Conservation (phyloP, 1,284 basidiomycete species). For the Cerioporus squamosus region DNA sequence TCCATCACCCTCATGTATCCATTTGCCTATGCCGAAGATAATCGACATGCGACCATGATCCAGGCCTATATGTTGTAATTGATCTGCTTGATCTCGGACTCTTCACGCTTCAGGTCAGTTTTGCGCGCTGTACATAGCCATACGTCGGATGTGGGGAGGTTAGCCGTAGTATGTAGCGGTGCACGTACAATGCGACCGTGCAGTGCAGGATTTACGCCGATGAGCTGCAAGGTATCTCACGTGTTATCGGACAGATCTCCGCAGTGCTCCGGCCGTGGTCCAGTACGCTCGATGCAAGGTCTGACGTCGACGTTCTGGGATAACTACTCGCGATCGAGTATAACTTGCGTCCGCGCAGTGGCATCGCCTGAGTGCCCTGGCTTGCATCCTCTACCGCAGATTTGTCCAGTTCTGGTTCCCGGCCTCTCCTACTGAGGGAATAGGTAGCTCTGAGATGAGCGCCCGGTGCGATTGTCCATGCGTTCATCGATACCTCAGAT, state of each 20-base stretch:
- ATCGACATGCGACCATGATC: constrained; percentile 45
- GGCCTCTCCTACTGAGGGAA: not conserved
- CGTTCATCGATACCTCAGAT: not conserved
- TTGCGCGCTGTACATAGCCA: too few relatives aligned
- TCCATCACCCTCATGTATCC: constrained; percentile 41
- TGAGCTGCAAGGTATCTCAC: not conserved
- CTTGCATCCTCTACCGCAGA: too few relatives aligned
- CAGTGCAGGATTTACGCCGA: not conserved
- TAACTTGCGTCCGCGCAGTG: too few relatives aligned
- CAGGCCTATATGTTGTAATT: constrained; percentile 23
- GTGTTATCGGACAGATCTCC: constrained; percentile 8
- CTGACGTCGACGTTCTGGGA: constrained; percentile 8
- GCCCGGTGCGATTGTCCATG: not conserved
- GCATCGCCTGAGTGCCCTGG: too few relatives aligned
- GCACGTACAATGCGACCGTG: not conserved
- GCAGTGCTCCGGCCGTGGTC: not conserved
- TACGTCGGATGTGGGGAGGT: too few relatives aligned
- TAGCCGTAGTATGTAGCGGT: too few relatives aligned
- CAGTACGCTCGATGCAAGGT: not conserved
- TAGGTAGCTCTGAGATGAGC: not conserved
- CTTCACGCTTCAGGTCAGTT: too few relatives aligned
- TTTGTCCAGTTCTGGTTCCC: not conserved
- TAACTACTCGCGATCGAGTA: not conserved
- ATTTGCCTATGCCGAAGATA: constrained; percentile 42
- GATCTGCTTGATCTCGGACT: too few relatives aligned